Evolutionary conservation across 176 grass and related monocot species (phyloP).

Genomic region (maize (Zea mays)): Zm-B73-REFERENCE-NAM-5.0 NC_050103.1:7112001-7112500

Average conservation of each 20-base stretch:
- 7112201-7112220: slow-evolving; percentile 27
- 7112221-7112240: slow-evolving; percentile 3
- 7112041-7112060: not conserved
- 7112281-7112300: not conserved
- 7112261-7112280: not conserved
- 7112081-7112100: not conserved
- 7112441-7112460: slow-evolving; percentile 69
- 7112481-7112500: slow-evolving; percentile 61
- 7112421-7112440: slow-evolving; percentile 55
- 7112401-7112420: slow-evolving; percentile 45
- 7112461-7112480: slow-evolving; percentile 64
- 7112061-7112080: not conserved
- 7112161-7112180: not conserved
- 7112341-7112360: not conserved
- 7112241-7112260: not conserved
- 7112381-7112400: slow-evolving; percentile 35
- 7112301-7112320: slow-evolving; percentile 6
- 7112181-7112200: not conserved
- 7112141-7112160: not conserved
- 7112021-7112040: not conserved
- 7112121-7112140: slow-evolving; percentile 1
- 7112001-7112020: not conserved
- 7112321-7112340: not conserved
- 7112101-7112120: not conserved
- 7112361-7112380: slow-evolving; percentile 7